A percentile compares a stretch with the other conserved stretches of the same genome.
phyloP scores from a whole-genome alignment of 805 yeast species.

The Lipomyces sp. region DNA sequence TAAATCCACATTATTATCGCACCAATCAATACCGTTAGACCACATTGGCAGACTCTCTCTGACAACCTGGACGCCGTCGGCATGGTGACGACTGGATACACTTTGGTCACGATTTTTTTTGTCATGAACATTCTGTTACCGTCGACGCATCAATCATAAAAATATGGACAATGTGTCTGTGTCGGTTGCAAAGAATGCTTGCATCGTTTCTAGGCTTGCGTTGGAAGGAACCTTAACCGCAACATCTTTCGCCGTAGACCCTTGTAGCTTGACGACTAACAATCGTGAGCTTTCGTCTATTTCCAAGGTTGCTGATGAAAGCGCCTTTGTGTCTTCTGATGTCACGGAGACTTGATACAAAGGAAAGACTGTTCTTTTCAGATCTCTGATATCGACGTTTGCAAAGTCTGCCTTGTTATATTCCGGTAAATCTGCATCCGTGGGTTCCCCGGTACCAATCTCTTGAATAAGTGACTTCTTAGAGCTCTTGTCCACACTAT shows the following conservation, averaged over 20 bases:
- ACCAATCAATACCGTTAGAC: neutral
- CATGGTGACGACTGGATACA: neutral
- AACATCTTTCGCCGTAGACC: neutral
- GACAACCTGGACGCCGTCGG: neutral
- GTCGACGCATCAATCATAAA: constrained; percentile 8
- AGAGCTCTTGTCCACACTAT: neutral
- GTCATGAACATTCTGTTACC: neutral
- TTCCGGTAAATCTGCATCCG: neutral
- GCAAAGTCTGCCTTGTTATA: neutral
- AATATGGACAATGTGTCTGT: constrained; percentile 23
- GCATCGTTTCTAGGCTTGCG: constrained; percentile 5
- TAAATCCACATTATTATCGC: neutral
- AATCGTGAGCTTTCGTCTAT: constrained; percentile 10
- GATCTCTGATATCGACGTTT: constrained; percentile 8
- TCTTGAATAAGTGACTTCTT: constrained; percentile 13
- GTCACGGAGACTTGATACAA: neutral
- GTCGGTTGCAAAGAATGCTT: constrained; percentile 22
- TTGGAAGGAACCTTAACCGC: constrained; percentile 12
- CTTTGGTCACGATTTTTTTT: neutral
- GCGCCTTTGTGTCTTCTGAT: neutral
- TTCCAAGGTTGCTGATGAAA: constrained; percentile 15
- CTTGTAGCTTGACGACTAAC: constrained; percentile 4
- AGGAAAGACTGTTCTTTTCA: constrained; percentile 19
- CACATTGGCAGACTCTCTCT: neutral
- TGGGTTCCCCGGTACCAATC: neutral